Evolutionary conservation across 2,329 filamentous ascomycete genomes (phyloP).

Genomic region (Albophoma yamanashiensis): DNA sequence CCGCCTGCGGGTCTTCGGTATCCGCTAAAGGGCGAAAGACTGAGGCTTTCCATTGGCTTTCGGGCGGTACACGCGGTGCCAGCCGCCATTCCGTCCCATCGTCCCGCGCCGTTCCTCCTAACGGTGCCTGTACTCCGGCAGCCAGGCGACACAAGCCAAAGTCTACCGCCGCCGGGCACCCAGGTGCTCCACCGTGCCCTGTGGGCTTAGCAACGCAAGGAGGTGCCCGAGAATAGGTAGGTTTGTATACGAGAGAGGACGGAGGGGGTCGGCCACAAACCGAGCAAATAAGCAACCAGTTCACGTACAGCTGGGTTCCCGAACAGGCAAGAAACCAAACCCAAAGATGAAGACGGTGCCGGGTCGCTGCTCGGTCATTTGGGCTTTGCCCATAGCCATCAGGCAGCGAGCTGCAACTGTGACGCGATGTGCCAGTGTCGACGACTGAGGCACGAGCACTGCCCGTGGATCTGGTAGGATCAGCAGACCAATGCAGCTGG

Average conservation of each 20-base stretch:
- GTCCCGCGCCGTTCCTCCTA: constrained; percentile 3
- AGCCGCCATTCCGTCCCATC: constrained; percentile 2
- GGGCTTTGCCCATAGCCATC: background rate
- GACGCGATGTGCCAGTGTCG: background rate
- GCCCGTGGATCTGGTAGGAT: background rate
- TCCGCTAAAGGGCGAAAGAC: background rate
- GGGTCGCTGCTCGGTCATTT: too few species aligned
- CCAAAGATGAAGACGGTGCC: background rate
- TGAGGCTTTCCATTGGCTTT: background rate
- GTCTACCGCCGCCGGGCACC: background rate
- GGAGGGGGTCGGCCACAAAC: background rate
- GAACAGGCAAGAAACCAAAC: background rate
- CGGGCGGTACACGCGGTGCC: background rate
- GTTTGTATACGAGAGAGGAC: background rate
- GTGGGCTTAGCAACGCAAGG: background rate
- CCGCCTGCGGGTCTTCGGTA: background rate
- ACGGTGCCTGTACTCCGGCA: background rate
- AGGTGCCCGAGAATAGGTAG: background rate
- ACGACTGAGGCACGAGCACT: background rate
- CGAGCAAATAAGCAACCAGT: background rate
- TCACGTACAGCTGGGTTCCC: background rate
- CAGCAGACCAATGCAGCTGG: background rate
- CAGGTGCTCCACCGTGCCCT: background rate
- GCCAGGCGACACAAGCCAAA: background rate
- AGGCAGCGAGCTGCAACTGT: background rate